phyloP scores from a whole-genome alignment of 345 rosid species.

The Combretum micranthum region DNA sequence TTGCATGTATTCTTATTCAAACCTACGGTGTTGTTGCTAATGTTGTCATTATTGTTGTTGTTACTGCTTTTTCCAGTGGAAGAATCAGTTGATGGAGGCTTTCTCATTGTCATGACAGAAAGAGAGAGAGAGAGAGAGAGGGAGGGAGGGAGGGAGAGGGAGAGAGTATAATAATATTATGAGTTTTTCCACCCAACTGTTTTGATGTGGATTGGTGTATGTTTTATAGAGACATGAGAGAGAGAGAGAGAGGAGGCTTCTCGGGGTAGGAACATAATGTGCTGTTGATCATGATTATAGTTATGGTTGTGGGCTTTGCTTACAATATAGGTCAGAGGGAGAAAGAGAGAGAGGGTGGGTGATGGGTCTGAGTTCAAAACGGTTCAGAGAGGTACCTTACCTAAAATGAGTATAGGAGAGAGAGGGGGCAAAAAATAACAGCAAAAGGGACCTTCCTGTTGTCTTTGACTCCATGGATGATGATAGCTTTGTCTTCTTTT shows the following conservation, averaged over 20 bases:
- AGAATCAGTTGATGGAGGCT: slow-evolving; percentile 33
- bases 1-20: slow-evolving; percentile 4
- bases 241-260: slow-evolving; percentile 16
- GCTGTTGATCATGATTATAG: slow-evolving; percentile 49
- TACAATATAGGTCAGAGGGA: slow-evolving; percentile 70
- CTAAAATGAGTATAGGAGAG: neutral
- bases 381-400: slow-evolving; percentile 63
- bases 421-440: slow-evolving; percentile 11
- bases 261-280: slow-evolving; percentile 60
- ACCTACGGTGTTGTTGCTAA: slow-evolving; percentile 13
- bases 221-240: slow-evolving; percentile 22
- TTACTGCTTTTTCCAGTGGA: slow-evolving; percentile 13
- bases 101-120: slow-evolving; percentile 48
- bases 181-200: slow-evolving; percentile 25
- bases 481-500: too few species aligned
- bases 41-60: slow-evolving; percentile 17
- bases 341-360: slow-evolving; percentile 37
- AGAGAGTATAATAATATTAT: slow-evolving; percentile 23
- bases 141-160: slow-evolving; percentile 10
- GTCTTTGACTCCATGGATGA: slow-evolving; percentile 55
- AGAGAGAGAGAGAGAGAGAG: neutral
- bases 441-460: slow-evolving; percentile 24
- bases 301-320: slow-evolving; percentile 90
- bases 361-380: slow-evolving; percentile 74
- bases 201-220: slow-evolving; percentile 36